Evolutionary conservation across 73 alveolate species (phyloP), one percentile per base, ranked within the genome.

Genomic region (Diophrys appendiculata): DNA sequence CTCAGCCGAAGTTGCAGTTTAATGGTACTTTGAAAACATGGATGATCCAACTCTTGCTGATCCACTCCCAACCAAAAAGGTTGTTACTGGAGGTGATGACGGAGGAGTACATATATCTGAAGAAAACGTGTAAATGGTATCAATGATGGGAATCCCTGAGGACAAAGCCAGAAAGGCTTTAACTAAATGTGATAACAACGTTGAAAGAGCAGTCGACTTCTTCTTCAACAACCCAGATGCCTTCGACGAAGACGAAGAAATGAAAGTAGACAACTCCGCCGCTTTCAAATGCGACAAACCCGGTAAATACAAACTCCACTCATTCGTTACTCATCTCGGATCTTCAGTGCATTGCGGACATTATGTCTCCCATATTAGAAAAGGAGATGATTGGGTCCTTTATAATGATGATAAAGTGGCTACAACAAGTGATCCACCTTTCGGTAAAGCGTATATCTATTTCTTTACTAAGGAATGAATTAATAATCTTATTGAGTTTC

Each of bases 371-470:
- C 98, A 97, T 75, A 82, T 97, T 32, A 90, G 89, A 85, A 91
- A 95, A 86, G 93, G 88, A 64, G 93, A 87, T 68, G 95, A 95
- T 53, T 97, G 99, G 99, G 92, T 94, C 78, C 87, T 93, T 76
- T 97, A 77, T 77, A 97, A 97, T 87, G 99, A 97, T 88, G 90
- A 91, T 70, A 97, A 96, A 86, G 99, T 97, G 22, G 98, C 98
- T 32, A 90, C 88, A 31, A 85, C 98, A 75, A 84, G 87, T 54
- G 98, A 97, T 52, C 99, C 99, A 0, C 99, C 99, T 22, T 83
- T 94, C 65, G 91, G 94, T 27, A 97, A 97, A 77, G 99, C 99
- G 65, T 95, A 94, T 87, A 92, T 97, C 84, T 97, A 96, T 81
- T 88, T 97, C 82, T 96, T 92, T 88, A 92, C 84, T 73, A 93